Evolutionary conservation across 129 eudicot genomes (phyloP), one percentile per base, ranked within the genome.

Genomic region (sunflower (Helianthus annuus)): DNA sequence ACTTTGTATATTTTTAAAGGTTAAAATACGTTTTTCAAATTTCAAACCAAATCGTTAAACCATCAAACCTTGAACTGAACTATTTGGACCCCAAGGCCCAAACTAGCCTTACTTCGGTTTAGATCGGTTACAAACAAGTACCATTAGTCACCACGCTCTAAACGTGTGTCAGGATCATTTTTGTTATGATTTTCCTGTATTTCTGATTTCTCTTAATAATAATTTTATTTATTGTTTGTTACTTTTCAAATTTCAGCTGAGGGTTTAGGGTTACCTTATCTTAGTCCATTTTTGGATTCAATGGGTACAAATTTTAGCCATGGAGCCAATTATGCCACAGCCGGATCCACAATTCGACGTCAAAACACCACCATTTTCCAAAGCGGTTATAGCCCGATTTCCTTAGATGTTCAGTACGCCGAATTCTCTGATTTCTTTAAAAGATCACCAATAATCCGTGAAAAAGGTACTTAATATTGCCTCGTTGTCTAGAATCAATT

Each of bases 271-370:
- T 61, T 87, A 48, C 91, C 89, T 27, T 76, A 78, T 72, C 85
- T 87, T 10, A 85, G 89, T 75, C 79, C 96, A 48, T 87, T 68
- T 72, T 85, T 90, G 39, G 89, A 90, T 66, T 73, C 96, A 11
- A 16, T 90, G 32, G 91, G 89, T 55, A 59, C 93, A 34, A 90
- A 90, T 79, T 90, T 82, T 59, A 87, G 84, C 77, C 83, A 87
- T 62, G 97, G 97, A 70, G 91, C 91, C 76, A 90, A 90, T 70
- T 90, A 73, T 45, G 97, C 97, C 0, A 83, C 87, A 0, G 85
- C 87, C 8, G 95, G 86, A 7, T 80, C 97, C 3, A 81, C 94
- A 2, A 80, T 90, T 45, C 71, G 89, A 17, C 87, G 84, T 27
- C 93, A 78, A 76, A 85, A 85, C 73, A 80, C 88, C 16, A 80